phyloP scores from a whole-genome alignment of 2,329 filamentous ascomycete species.

The Ceratocystis destructans region DNA sequence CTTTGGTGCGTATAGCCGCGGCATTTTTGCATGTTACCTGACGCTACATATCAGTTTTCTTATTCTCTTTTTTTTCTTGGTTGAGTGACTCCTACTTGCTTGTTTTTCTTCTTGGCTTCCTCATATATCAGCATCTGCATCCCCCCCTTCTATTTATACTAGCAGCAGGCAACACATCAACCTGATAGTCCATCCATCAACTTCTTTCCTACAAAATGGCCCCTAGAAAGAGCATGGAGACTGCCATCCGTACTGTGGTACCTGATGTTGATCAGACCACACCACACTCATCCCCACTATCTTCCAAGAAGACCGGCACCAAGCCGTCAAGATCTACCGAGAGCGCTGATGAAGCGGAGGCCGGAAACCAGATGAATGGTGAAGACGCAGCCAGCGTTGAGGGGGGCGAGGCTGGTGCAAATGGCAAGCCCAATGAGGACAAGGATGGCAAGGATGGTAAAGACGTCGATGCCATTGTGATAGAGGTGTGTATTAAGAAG shows the following conservation, averaged over 20 bases:
- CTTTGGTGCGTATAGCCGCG: not conserved
- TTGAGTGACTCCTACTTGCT: not conserved
- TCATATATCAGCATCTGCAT: not conserved
- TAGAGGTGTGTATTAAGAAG: slow-evolving; percentile 34
- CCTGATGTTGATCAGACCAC: slow-evolving; percentile 21
- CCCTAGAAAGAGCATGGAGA: slow-evolving; percentile 20
- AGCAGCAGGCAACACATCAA: not conserved
- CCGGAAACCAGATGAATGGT: not conserved
- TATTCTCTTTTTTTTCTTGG: not conserved
- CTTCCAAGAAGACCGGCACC: slow-evolving; percentile 25
- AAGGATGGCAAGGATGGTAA: slow-evolving; percentile 19
- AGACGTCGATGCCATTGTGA: slow-evolving; percentile 32
- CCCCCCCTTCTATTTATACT: not conserved
- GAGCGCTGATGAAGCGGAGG: not conserved
- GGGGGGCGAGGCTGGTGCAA: not conserved
- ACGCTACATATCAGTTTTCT: not conserved
- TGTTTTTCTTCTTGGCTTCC: not conserved
- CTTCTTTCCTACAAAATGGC: not conserved
- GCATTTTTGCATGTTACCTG: not conserved
- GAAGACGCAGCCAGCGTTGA: not conserved
- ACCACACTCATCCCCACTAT: slow-evolving; percentile 20
- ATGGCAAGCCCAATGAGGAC: slow-evolving; percentile 24
- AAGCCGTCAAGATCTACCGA: slow-evolving; percentile 26
- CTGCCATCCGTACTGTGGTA: slow-evolving; percentile 12
- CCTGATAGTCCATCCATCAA: not conserved